Conservation (phyloP, 805 yeast genomes). For the Hanseniaspora lachancei region DNA sequence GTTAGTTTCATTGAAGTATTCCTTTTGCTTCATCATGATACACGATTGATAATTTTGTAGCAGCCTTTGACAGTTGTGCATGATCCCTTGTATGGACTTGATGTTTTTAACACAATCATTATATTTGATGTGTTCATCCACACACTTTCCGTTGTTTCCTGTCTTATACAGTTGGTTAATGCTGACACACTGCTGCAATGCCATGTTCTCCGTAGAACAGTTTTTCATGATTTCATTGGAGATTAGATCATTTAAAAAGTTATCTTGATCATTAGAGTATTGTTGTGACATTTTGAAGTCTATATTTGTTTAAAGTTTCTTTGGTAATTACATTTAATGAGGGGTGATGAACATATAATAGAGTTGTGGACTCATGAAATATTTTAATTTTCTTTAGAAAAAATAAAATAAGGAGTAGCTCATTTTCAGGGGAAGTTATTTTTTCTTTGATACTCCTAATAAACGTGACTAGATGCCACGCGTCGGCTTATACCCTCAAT, state of each 20-base stretch:
- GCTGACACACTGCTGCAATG: constrained; percentile 4
- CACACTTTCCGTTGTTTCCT: neutral
- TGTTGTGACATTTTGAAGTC: constrained; percentile 1
- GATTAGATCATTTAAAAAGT: constrained; percentile 5
- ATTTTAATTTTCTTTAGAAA: too few species aligned
- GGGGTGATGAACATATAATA: too few species aligned
- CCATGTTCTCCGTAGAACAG: constrained; percentile 8
- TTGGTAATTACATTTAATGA: too few species aligned
- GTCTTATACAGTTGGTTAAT: neutral
- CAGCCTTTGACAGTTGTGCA: neutral
- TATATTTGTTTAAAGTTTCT: too few species aligned
- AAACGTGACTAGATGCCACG: neutral
- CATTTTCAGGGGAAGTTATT: too few species aligned
- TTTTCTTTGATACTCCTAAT: neutral
- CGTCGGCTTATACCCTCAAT: neutral
- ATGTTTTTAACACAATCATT: constrained; percentile 6
- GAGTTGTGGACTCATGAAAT: too few species aligned
- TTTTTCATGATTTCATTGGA: constrained; percentile 7
- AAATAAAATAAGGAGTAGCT: too few species aligned
- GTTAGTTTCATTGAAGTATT: neutral
- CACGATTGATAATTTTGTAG: constrained; percentile 4
- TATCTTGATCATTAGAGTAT: constrained; percentile 7
- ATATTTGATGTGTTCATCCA: neutral
- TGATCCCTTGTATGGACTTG: constrained; percentile 6
- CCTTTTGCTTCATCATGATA: constrained; percentile 1